phyloP scores from a whole-genome alignment of 352 stramenopile genomes.

The Pythium brachiatum region DNA sequence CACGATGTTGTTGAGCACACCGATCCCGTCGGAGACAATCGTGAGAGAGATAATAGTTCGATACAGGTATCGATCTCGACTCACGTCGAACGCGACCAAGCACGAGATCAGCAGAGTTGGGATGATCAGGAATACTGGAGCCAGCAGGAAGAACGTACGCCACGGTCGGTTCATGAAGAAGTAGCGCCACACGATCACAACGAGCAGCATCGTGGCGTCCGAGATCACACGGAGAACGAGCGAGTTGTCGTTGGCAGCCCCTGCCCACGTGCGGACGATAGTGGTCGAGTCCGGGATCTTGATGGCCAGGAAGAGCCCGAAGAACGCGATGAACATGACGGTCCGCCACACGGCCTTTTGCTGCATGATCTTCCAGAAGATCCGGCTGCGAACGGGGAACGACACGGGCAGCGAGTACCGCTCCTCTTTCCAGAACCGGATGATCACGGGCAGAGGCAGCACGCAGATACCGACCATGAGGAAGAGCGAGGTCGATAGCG shows the following conservation, averaged over 20 bases:
- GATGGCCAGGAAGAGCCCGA: constrained; percentile 31
- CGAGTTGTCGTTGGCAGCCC: constrained; percentile 40
- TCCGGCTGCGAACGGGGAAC: constrained; percentile 28
- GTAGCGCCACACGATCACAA: constrained; percentile 19
- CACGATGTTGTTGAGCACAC: constrained; percentile 30
- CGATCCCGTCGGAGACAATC: constrained; percentile 29
- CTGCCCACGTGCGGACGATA: constrained; percentile 38
- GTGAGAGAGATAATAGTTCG: constrained; percentile 25
- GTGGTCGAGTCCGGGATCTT: constrained; percentile 39
- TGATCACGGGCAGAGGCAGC: constrained; percentile 26
- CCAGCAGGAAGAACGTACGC: constrained; percentile 17
- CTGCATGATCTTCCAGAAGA: constrained; percentile 45
- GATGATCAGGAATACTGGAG: constrained; percentile 21
- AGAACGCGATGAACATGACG: constrained; percentile 27
- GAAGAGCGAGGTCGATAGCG: constrained; percentile 26
- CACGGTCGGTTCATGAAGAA: constrained; percentile 28
- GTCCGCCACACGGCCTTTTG: constrained; percentile 37
- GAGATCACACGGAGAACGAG: constrained; percentile 25
- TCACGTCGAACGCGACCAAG: constrained; percentile 10
- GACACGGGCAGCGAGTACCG: constrained; percentile 28
- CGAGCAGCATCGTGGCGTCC: constrained; percentile 13
- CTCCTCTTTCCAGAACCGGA: constrained; percentile 33
- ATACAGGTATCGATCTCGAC: constrained; percentile 23
- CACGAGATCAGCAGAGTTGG: constrained; percentile 15
- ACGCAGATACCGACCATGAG: constrained; percentile 27